These are phyloP conservation scores for Atkinsonella hypoxylon DNA, from an alignment of 2,329 filamentous ascomycete genomes.

Conservation along the genomic window DNA sequence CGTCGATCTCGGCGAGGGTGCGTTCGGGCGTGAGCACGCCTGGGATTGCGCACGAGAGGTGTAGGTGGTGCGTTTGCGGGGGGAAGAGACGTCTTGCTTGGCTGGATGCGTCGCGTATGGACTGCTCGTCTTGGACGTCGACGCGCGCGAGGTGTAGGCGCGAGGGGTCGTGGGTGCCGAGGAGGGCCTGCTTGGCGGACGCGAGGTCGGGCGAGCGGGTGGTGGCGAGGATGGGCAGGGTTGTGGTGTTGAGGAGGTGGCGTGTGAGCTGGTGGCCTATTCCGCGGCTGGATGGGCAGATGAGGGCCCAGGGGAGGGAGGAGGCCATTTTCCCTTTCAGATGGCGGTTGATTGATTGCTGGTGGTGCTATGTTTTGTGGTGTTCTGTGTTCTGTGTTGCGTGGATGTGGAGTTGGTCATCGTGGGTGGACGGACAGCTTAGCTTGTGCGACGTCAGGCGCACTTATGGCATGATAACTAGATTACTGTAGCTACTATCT, in stretches of 20 bases:
- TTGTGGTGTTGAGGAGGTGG: constrained; percentile 34
- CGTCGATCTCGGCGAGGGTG: constrained; percentile 51
- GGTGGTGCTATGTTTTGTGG: too few species aligned
- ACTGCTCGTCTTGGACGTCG: constrained; percentile 47
- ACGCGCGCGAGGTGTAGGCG: constrained; percentile 28
- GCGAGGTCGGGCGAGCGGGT: constrained; percentile 24
- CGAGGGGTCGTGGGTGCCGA: constrained; percentile 12
- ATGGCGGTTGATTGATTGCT: too few species aligned
- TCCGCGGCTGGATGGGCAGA: constrained; percentile 35
- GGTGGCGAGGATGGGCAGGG: constrained; percentile 34
- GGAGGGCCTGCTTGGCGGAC: constrained; percentile 22
- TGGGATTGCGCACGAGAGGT: constrained; percentile 56
- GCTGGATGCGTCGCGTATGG: constrained; percentile 44
- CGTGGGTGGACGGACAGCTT: too few species aligned
- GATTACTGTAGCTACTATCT: too few species aligned
- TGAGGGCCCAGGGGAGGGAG: constrained; percentile 36
- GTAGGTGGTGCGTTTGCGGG: constrained; percentile 42
- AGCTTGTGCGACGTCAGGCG: too few species aligned
- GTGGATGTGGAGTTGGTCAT: too few species aligned
- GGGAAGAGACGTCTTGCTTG: constrained; percentile 42
- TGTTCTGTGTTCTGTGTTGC: too few species aligned
- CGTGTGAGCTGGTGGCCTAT: constrained; percentile 37
- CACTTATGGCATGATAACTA: too few species aligned
- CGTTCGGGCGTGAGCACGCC: constrained; percentile 66
- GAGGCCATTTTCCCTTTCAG: constrained; percentile 21